Conservation (phyloP, 306 rosid species). For the Cicer pinnatifidum region DNA sequence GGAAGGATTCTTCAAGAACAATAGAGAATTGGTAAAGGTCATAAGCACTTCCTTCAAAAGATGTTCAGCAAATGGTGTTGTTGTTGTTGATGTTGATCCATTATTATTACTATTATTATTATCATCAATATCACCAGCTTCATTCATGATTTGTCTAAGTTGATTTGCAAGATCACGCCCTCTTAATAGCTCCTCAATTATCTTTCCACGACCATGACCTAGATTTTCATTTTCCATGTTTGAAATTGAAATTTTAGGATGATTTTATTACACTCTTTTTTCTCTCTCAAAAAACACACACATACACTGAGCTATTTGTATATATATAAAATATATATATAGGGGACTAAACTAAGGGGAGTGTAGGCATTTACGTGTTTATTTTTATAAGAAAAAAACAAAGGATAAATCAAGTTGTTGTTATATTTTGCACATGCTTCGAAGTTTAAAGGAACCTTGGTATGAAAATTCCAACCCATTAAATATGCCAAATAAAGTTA, state of each 20-base stretch:
- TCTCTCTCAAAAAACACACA: not conserved
- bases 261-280: not conserved
- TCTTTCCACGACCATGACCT: constrained; percentile 7
- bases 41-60: constrained; percentile 47
- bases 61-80: constrained; percentile 41
- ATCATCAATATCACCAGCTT: not conserved
- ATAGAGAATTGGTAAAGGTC: constrained; percentile 53
- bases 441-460: constrained; percentile 43
- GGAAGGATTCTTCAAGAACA: constrained; percentile 34
- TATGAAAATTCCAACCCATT: constrained; percentile 47
- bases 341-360: too few relatives aligned
- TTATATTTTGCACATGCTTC: constrained; percentile 27
- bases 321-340: not conserved
- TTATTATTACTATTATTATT: not conserved
- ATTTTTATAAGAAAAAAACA: not conserved
- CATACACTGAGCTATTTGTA: constrained; percentile 5
- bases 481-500: not conserved
- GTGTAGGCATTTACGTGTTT: not conserved
- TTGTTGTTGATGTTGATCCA: not conserved
- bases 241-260: not conserved
- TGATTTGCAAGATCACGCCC: constrained; percentile 50
- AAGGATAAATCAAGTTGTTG: constrained; percentile 5
- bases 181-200: constrained; percentile 48
- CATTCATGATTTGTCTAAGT: constrained; percentile 43
- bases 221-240: constrained; percentile 41